Base-by-base conservation (phyloP, 1,284 basidiomycete species). In the Ustilago xerochloae region DNA sequence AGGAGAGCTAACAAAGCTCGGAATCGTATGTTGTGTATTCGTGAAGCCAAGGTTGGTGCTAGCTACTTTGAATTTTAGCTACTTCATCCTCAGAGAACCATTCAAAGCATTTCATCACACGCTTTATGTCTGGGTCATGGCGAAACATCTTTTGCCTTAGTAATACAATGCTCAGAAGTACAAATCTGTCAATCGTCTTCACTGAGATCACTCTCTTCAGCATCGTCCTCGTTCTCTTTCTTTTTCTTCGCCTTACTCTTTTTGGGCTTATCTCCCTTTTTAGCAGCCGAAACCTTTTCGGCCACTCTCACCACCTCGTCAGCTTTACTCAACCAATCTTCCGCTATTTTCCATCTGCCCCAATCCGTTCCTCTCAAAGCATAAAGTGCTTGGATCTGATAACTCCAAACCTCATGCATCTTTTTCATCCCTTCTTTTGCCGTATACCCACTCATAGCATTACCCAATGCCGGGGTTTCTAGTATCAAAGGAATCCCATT, bases 401-500 rank as follows among this genome's bases (percentile, higher is more conserved):
- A 63, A n/a, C 86, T 86, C 92, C 92, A 94, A 0, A 93, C 87
- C 10, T 88, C 87, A n/a, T 88, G 84, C 38, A 82, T 82, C 18
- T 77, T 82, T 6, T 74, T 33, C 45, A 56, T 51, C 38, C 50
- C 66, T 36, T 63, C 56, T 26, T 63, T 69, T 9, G 56, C 61
- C 38, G 61, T 29, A 15, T 60, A 69, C 6, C 48, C 66, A 10
- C 16, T 32, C 22, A 26, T 43, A 2, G 66, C 66, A 13, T 59
- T 60, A 0, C 66, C 66, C 29, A 69, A 24, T 9, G 66, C 56
- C 3, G 92, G 92, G 0, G 93, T 94, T 84, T 95, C 93, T 18
- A 94, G 88, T 35, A 94, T 89, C 41, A 94, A 87, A 3, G 93
- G 93, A 41, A 94, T 90, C 46, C 88, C 85, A 63, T 89, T 87